Percentiles rank a stretch among this genome's conserved stretches.
Evolutionary conservation across 2,329 filamentous ascomycete species (phyloP).

Genomic region (Penicillium occitanis): DNA sequence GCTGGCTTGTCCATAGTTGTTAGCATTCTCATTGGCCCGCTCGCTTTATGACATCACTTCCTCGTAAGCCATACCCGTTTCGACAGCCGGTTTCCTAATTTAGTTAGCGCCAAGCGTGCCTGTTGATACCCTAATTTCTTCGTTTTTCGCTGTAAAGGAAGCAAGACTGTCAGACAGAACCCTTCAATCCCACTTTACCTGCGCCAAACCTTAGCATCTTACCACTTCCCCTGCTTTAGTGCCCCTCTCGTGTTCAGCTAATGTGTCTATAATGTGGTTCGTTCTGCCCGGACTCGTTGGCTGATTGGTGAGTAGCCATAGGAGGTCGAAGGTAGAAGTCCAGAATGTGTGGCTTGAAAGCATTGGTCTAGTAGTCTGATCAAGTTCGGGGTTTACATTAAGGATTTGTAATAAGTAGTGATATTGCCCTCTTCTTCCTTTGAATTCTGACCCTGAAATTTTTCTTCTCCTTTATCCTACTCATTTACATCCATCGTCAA

Average conservation of each 20-base stretch:
- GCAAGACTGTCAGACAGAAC: not conserved
- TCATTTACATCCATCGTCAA: not conserved
- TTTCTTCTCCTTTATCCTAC: not conserved
- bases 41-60: conserved; percentile 22
- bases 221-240: not conserved
- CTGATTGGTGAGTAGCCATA: not conserved
- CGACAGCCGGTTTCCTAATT: not conserved
- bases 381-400: not conserved
- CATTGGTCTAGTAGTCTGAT: not conserved
- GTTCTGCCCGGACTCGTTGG: not conserved
- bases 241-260: not conserved
- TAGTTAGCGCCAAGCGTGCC: conserved; percentile 2
- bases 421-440: not conserved
- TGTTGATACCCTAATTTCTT: conserved; percentile 18
- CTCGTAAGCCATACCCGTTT: not conserved
- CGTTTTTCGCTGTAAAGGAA: not conserved
- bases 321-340: not conserved
- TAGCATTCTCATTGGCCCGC: conserved; percentile 6
- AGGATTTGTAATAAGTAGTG: conserved; percentile 2
- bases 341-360: not conserved
- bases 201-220: not conserved
- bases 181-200: not conserved
- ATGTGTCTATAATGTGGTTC: conserved; percentile 7
- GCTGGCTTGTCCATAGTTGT: not conserved
- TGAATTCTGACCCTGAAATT: not conserved